Evolutionary conservation across 345 rosid species (phyloP).

Genomic region (Citrus medica): DNA sequence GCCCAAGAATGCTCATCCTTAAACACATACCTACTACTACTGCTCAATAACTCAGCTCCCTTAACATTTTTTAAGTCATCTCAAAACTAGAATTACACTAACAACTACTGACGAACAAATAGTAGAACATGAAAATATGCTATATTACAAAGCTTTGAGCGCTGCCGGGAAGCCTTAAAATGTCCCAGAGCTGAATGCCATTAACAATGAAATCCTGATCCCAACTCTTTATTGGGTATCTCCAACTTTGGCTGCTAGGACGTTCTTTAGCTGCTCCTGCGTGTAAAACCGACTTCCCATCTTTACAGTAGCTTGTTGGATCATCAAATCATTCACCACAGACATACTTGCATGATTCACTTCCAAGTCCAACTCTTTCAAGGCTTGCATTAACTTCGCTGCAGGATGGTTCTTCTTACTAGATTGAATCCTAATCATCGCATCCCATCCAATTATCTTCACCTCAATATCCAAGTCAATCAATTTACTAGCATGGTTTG

Average conservation of each 20-base stretch:
- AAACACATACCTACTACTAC: conserved; percentile 3
- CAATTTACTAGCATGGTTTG: conserved; percentile 29
- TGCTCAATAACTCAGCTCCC: conserved; percentile 18
- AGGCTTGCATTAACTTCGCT: conserved; percentile 78
- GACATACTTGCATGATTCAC: conserved; percentile 88
- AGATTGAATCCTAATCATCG: conserved; percentile 78
- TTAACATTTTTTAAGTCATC: not conserved
- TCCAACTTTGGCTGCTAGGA: conserved; percentile 61
- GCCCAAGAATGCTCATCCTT: conserved; percentile 9
- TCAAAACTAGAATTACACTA: conserved; percentile 20
- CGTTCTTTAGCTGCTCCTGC: conserved; percentile 72
- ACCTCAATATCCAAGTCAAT: conserved; percentile 82
- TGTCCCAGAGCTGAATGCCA: conserved; percentile 32
- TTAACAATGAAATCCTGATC: conserved; percentile 9
- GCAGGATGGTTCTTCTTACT: conserved; percentile 84
- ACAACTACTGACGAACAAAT: conserved; percentile 18
- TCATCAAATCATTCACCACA: conserved; percentile 86
- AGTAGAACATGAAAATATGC: conserved; percentile 15
- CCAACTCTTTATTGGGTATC: conserved; percentile 24
- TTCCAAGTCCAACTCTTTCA: conserved; percentile 84
- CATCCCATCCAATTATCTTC: conserved; percentile 86
- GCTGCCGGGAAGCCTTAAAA: conserved; percentile 39
- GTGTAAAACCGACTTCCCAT: conserved; percentile 77
- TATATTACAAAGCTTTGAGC: conserved; percentile 31
- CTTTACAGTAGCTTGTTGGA: conserved; percentile 94